Evolutionary conservation across 2,329 filamentous ascomycete species (phyloP).

Genomic region (Pyrenophora teres): DNA sequence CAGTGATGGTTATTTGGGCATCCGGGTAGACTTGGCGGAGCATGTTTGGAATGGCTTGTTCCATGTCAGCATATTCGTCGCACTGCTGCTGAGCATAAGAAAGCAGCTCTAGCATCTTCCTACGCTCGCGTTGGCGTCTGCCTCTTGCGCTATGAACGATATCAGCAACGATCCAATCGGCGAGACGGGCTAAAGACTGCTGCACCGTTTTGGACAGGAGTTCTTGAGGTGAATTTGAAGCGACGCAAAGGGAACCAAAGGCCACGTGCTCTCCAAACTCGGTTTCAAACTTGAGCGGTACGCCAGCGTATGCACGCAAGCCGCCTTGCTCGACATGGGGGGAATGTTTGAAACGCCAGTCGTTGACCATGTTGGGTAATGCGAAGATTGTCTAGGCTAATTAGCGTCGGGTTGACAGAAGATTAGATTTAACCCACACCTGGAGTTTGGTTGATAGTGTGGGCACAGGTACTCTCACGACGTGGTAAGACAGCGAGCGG

Average conservation of each 20-base stretch:
- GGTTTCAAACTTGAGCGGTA: conserved; percentile 48
- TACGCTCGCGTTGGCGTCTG: conserved; percentile 49
- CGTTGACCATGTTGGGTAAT: conserved; percentile 49
- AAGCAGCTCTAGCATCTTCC: conserved; percentile 47
- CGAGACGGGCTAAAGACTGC: conserved; percentile 43
- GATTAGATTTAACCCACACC: conserved; percentile 29
- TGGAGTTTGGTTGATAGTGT: conserved; percentile 48
- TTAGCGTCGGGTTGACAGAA: conserved; percentile 6
- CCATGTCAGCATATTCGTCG: conserved; percentile 27
- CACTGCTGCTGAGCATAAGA: conserved; percentile 27
- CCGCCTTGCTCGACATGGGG: conserved; percentile 51
- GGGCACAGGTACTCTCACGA: conserved; percentile 53
- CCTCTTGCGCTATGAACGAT: conserved; percentile 48
- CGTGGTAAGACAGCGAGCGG: conserved; percentile 51
- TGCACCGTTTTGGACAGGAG: conserved; percentile 42
- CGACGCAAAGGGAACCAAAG: conserved; percentile 53
- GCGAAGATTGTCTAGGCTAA: conserved; percentile 45
- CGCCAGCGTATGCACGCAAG: conserved; percentile 51
- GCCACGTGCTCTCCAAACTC: conserved; percentile 49
- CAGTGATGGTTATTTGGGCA: conserved; percentile 37
- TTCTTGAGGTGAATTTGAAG: conserved; percentile 43
- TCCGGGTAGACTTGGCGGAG: conserved; percentile 44
- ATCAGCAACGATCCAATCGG: conserved; percentile 50
- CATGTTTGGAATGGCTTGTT: conserved; percentile 34
- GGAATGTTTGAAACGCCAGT: conserved; percentile 53